A percentile compares a stretch with the other conserved stretches of the same genome.
These are phyloP conservation scores for Aspergillus neotritici DNA, from an alignment of 2,329 filamentous ascomycete species.

Conservation along the genomic window DNA sequence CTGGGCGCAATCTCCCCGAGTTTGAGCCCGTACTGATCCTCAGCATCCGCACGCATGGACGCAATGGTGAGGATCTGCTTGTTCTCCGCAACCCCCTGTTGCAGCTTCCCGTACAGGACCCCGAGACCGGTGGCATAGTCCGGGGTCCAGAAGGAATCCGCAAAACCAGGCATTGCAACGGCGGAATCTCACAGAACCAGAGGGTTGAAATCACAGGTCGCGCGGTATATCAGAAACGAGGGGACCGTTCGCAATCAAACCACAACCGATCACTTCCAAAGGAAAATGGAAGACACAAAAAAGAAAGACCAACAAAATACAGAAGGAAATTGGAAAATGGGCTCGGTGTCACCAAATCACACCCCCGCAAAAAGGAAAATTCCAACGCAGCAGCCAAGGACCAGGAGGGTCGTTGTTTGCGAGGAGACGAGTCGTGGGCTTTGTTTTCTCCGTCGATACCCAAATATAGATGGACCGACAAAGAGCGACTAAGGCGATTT, in stretches of 20 bases:
- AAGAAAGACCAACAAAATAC: not conserved
- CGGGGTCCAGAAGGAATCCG: conserved; percentile 94
- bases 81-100: conserved; percentile 93
- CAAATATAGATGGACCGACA: too few relatives aligned
- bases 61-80: conserved; percentile 88
- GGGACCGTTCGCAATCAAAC: too few relatives aligned
- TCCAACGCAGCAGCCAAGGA: too few relatives aligned
- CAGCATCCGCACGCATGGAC: conserved; percentile 89
- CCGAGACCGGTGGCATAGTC: conserved; percentile 96
- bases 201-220: too few relatives aligned
- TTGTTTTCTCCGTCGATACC: too few relatives aligned
- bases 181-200: conserved; percentile 1
- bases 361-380: too few relatives aligned
- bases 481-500: too few relatives aligned
- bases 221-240: too few relatives aligned
- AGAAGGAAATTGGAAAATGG: not conserved
- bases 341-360: too few relatives aligned
- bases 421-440: too few relatives aligned
- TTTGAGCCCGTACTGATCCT: conserved; percentile 78
- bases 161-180: conserved; percentile 73
- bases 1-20: conserved; percentile 75
- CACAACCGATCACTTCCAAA: not conserved
- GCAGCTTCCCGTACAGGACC: conserved; percentile 91
- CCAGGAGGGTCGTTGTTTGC: too few relatives aligned
- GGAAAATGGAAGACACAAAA: not conserved